phyloP scores from a whole-genome alignment of 2,329 filamentous ascomycete genomes.

The Colletotrichum sp. region DNA sequence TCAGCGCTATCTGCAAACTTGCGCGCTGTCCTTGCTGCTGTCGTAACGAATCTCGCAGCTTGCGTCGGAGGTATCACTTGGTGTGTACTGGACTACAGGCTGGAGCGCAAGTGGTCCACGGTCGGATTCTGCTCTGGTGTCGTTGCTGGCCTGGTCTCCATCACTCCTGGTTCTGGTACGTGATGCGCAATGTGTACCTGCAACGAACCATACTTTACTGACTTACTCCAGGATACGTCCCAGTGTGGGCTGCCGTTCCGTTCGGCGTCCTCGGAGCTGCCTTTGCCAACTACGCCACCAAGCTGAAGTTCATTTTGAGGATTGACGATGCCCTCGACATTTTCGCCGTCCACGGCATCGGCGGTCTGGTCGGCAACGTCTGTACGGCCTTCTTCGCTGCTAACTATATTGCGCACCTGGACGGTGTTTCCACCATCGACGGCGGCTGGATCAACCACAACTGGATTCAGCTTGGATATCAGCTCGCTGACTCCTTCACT shows the following conservation, averaged over 20 bases:
- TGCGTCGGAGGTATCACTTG: conserved; percentile 86
- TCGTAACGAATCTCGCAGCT: conserved; percentile 86
- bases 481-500: conserved; percentile 80
- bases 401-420: conserved; percentile 82
- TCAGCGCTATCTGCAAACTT: conserved; percentile 82
- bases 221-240: conserved; percentile 64
- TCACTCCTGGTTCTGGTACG: conserved; percentile 82
- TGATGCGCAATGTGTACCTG: not conserved
- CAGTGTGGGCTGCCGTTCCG: conserved; percentile 81
- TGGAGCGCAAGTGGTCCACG: conserved; percentile 91
- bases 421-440: conserved; percentile 68
- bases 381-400: conserved; percentile 83
- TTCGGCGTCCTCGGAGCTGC: conserved; percentile 78
- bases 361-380: conserved; percentile 80
- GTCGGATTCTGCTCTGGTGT: conserved; percentile 94
- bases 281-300: conserved; percentile 88
- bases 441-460: conserved; percentile 86
- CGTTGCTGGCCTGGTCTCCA: conserved; percentile 84
- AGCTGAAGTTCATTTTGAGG: conserved; percentile 82
- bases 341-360: conserved; percentile 82
- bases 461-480: conserved; percentile 84
- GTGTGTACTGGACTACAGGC: conserved; percentile 86
- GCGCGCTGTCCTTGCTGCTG: conserved; percentile 83
- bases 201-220: not conserved
- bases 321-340: conserved; percentile 90